phyloP scores from a whole-genome alignment of 352 stramenopile species.

The Globisporangium cederbergense region DNA sequence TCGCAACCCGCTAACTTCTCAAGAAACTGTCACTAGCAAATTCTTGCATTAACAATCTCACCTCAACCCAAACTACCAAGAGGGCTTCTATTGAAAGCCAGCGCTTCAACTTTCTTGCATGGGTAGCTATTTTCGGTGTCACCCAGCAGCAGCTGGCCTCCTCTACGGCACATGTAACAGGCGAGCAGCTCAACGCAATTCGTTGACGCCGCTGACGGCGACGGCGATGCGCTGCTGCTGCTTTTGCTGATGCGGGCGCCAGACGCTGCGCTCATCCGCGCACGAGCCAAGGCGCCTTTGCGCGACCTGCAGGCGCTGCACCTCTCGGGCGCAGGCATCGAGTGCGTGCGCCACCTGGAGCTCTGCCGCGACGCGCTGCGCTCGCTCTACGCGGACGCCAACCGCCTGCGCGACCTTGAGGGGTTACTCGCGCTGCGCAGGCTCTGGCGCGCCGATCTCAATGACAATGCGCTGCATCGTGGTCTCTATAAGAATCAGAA shows the following conservation, averaged over 20 bases:
- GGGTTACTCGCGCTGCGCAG: constrained; percentile 31
- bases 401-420: constrained; percentile 43
- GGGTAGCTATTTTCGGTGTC: constrained; percentile 1
- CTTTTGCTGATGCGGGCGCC: constrained; percentile 34
- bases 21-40: constrained; percentile 4
- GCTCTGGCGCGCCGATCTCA: constrained; percentile 58
- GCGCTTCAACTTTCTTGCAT: neutral
- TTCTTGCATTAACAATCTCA: neutral
- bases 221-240: neutral
- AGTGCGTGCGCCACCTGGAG: constrained; percentile 49
- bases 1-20: constrained; percentile 11
- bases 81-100: constrained; percentile 7
- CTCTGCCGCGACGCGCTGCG: constrained; percentile 30
- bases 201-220: neutral
- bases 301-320: constrained; percentile 44
- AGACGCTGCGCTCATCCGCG: constrained; percentile 40
- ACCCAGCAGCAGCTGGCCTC: neutral
- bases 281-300: constrained; percentile 48
- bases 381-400: constrained; percentile 52
- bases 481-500: constrained; percentile 12
- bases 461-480: constrained; percentile 35
- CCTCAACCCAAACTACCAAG: neutral
- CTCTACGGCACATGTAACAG: neutral
- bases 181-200: neutral
- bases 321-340: constrained; percentile 45